Base-by-base conservation (phyloP, 2,329 filamentous ascomycete genomes). In the Whalleya microplaca region DNA sequence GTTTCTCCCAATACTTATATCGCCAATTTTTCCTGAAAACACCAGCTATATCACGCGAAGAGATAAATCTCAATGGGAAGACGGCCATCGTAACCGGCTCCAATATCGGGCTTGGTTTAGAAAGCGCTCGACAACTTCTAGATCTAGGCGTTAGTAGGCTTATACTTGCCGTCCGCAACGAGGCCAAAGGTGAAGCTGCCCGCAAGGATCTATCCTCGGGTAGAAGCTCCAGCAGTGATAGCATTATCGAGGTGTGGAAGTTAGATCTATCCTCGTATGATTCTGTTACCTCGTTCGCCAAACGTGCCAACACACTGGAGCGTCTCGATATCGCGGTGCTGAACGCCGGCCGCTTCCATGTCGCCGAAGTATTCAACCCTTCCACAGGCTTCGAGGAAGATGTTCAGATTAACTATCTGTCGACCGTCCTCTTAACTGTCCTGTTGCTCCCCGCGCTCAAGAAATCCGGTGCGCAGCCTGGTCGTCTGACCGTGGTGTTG, bases 361-460 rank as follows among this genome's bases (percentile, higher is more conserved):
- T 16, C 64, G 37, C 14, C 1, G 41, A 48, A 16, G 19, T 40
- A 10, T 20, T 52, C 23, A 20, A 18, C 8, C n/a, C 43, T 14
- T 20, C 68, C 1, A 76, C 74, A 0, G 10, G 9, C 2, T 65
- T 71, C 0, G 81, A 84, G 60, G 66, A 66, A n/a, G 75, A 71
- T 2, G 64, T 84, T 44, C 80, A 79, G 0, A 74, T 78, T 44
- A 84, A 84, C 58, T 80, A 82, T 9, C 71, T 84, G 56, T 76
- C 72, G 32, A 83, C 79, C 0, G 73, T 80, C n/a, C 64, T 84
- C 1, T 69, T 84, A 1, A 75, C 73, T 0, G 64, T 81, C 0
- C 68, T 81, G 0, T 49, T 83, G 9, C 62, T 83, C 1, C 80
- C 80, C 0, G 76, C 75, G 37, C 68, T 83, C 2, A 43, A 56